These are phyloP conservation scores for Croton laevigatus DNA, from an alignment of 441 rosid species.

Conservation along the genomic window DNA sequence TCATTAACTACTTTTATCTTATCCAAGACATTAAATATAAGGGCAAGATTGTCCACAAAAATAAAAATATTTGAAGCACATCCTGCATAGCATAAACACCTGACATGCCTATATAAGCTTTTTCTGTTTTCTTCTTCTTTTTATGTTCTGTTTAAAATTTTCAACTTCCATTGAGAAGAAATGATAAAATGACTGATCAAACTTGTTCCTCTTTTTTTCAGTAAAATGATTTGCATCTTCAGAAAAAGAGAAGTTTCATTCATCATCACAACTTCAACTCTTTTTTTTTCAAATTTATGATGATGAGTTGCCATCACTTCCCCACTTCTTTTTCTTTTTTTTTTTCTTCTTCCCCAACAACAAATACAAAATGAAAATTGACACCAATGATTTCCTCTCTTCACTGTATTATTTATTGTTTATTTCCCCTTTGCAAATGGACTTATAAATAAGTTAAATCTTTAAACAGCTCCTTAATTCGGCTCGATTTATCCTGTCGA, in stretches of 20 bases:
- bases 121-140: background rate
- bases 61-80: conserved; percentile 7
- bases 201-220: conserved; percentile 26
- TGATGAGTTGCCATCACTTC: conserved; percentile 26
- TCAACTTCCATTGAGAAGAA: background rate
- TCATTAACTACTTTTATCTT: background rate
- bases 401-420: background rate
- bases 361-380: background rate
- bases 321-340: conserved; percentile 7
- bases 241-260: conserved; percentile 24
- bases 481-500: conserved; percentile 18
- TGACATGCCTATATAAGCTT: conserved; percentile 22
- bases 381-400: conserved; percentile 1
- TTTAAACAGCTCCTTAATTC: conserved; percentile 5
- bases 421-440: conserved; percentile 12
- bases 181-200: conserved; percentile 9
- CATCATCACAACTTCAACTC: conserved; percentile 20
- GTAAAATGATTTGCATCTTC: conserved; percentile 31
- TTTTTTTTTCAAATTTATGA: conserved; percentile 14
- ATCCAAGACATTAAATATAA: background rate
- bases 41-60: background rate
- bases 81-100: conserved; percentile 7
- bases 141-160: conserved; percentile 12
- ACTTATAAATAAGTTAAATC: background rate
- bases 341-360: conserved; percentile 4